Evolutionary conservation across 441 rosid genomes (phyloP).

Genomic region (Biscutella auriculata): DNA sequence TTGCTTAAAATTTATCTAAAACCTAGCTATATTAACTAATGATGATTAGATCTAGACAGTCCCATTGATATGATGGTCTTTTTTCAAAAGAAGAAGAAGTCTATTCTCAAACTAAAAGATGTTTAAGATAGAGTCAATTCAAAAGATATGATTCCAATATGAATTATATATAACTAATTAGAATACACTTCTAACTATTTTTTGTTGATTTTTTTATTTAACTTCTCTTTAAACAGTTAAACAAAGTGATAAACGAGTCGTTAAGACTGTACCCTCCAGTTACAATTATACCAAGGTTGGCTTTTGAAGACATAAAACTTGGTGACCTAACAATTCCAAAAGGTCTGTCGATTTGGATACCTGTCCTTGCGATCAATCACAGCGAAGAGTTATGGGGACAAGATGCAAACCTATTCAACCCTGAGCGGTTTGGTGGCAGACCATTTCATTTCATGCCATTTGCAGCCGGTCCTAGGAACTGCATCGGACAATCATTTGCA

Average conservation of each 20-base stretch:
- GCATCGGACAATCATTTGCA: conserved; percentile 81
- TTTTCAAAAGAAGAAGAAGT: conserved; percentile 14
- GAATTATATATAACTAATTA: too few species aligned
- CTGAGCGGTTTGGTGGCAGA: conserved; percentile 56
- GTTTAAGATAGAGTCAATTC: conserved; percentile 24
- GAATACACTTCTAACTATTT: conserved; percentile 10
- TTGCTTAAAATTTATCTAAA: conserved; percentile 1
- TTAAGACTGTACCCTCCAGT: conserved; percentile 88
- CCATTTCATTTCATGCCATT: conserved; percentile 73
- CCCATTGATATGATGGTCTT: conserved; percentile 2
- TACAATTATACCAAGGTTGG: conserved; percentile 74
- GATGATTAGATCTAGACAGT: conserved; percentile 21
- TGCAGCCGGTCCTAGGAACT: conserved; percentile 83
- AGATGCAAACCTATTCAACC: conserved; percentile 79
- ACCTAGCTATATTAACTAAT: conserved; percentile 15
- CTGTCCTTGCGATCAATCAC: conserved; percentile 81
- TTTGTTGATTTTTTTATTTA: background rate
- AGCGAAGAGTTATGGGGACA: conserved; percentile 77
- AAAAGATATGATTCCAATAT: conserved; percentile 11
- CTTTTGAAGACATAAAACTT: conserved; percentile 66
- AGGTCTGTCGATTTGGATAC: conserved; percentile 88
- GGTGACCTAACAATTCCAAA: conserved; percentile 73
- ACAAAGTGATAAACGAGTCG: conserved; percentile 81
- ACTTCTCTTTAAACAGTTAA: conserved; percentile 35
- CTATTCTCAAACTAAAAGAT: conserved; percentile 11